Conservation (phyloP, 2,329 filamentous ascomycete genomes). For the Thielaviopsis populi region DNA sequence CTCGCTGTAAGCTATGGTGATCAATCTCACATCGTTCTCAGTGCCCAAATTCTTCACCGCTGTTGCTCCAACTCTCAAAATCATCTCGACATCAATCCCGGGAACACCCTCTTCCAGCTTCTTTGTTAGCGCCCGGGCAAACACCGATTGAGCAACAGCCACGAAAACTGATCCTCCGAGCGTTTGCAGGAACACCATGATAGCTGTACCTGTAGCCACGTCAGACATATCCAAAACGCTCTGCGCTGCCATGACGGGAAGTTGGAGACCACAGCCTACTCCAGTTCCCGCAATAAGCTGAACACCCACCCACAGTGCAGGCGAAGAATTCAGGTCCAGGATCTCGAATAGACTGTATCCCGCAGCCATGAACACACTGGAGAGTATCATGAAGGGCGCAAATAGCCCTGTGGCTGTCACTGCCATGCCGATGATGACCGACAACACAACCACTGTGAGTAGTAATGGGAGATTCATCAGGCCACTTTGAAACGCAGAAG, state of each 20-base stretch:
- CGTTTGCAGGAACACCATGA: constrained; percentile 32
- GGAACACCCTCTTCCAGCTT: neutral
- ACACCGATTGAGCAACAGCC: constrained; percentile 35
- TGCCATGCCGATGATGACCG: constrained; percentile 22
- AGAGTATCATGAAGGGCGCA: constrained; percentile 26
- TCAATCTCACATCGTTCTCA: neutral
- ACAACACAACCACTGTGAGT: constrained; percentile 24
- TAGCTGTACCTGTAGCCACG: constrained; percentile 32
- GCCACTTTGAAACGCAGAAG: constrained; percentile 25
- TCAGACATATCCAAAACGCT: constrained; percentile 29
- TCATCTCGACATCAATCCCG: neutral
- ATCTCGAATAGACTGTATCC: constrained; percentile 28
- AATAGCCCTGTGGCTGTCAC: constrained; percentile 28
- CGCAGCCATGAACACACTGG: constrained; percentile 22
- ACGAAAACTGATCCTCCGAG: constrained; percentile 36
- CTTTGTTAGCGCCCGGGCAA: constrained; percentile 20
- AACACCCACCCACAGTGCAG: constrained; percentile 15
- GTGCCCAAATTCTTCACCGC: constrained; percentile 5
- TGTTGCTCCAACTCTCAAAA: constrained; percentile 6
- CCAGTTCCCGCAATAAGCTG: constrained; percentile 23
- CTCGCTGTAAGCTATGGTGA: constrained; percentile 7
- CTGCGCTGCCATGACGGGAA: constrained; percentile 32
- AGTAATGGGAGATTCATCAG: constrained; percentile 26
- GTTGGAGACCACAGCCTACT: constrained; percentile 30
- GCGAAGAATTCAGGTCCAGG: constrained; percentile 22